Conservation (phyloP, 2,329 filamentous ascomycete species). For the Apiospora aurea region DNA sequence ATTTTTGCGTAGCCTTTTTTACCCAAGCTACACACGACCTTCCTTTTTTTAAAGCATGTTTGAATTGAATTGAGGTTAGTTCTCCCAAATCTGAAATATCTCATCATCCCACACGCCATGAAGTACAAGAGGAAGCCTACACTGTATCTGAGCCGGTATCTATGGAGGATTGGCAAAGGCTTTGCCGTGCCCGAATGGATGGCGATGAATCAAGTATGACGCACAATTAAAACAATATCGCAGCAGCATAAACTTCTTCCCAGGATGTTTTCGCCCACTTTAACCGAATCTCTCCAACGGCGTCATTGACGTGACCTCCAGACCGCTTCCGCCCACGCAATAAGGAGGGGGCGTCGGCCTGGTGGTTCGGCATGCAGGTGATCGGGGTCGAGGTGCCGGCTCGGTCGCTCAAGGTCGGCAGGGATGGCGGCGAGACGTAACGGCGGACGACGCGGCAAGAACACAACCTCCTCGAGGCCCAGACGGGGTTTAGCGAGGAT, state of each 20-base stretch:
- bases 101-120: too few species aligned
- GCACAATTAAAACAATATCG: too few species aligned
- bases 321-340: conserved; percentile 43
- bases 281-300: conserved; percentile 44
- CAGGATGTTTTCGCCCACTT: conserved; percentile 49
- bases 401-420: conserved; percentile 64
- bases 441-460: conserved; percentile 56
- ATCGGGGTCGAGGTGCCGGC: conserved; percentile 67
- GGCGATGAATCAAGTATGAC: too few species aligned
- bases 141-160: too few species aligned
- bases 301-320: conserved; percentile 50
- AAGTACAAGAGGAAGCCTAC: too few species aligned
- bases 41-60: too few species aligned
- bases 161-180: too few species aligned
- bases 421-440: conserved; percentile 67
- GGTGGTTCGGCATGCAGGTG: conserved; percentile 65
- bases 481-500: conserved; percentile 60
- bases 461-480: conserved; percentile 70
- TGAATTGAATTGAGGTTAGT: too few species aligned
- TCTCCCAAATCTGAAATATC: too few species aligned
- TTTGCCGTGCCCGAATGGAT: too few species aligned
- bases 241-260: conserved; percentile 52
- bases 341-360: conserved; percentile 51
- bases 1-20: too few species aligned
- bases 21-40: too few species aligned